phyloP scores from a whole-genome alignment of 768 basidiomycete genomes.

The Pleurotus pulmonarius region DNA sequence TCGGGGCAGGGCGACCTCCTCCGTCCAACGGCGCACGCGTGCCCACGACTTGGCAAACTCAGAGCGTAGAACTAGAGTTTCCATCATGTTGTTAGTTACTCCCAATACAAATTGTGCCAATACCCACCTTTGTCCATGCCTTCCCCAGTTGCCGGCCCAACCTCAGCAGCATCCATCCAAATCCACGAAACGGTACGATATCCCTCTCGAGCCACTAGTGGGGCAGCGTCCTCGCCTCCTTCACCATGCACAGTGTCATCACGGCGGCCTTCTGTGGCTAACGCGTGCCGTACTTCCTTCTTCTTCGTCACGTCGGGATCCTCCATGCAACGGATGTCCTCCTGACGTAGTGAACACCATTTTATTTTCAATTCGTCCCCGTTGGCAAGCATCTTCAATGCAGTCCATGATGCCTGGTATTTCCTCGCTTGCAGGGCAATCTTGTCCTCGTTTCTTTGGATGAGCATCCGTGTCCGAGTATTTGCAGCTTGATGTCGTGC shows the following conservation, averaged over 20 bases:
- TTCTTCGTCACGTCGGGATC: not conserved
- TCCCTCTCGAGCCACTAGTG: not conserved
- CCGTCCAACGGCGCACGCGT: no score
- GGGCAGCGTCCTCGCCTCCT: not conserved
- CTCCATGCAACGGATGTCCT: conserved; percentile 2
- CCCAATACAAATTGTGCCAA: not conserved
- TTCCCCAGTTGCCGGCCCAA: not conserved
- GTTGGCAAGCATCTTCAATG: not conserved
- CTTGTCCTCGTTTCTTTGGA: not conserved
- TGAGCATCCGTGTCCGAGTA: not conserved
- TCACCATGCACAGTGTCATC: not conserved
- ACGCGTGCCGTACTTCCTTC: not conserved
- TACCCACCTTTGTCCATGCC: not conserved
- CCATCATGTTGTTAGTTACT: not conserved
- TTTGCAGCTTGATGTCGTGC: not conserved
- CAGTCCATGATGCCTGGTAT: not conserved
- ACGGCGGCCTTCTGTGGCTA: not conserved
- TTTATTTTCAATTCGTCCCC: not conserved
- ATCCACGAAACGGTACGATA: not conserved
- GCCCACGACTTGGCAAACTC: not conserved
- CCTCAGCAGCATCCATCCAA: not conserved
- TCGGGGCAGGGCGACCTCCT: no score
- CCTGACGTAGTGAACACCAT: not conserved
- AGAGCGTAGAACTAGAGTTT: not conserved
- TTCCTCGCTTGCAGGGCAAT: not conserved